Percentiles rank a stretch among this genome's conserved stretches.
These are phyloP conservation scores for Amesomyces nigricolor DNA, from an alignment of 2,329 filamentous ascomycete genomes.

Conservation along the genomic window DNA sequence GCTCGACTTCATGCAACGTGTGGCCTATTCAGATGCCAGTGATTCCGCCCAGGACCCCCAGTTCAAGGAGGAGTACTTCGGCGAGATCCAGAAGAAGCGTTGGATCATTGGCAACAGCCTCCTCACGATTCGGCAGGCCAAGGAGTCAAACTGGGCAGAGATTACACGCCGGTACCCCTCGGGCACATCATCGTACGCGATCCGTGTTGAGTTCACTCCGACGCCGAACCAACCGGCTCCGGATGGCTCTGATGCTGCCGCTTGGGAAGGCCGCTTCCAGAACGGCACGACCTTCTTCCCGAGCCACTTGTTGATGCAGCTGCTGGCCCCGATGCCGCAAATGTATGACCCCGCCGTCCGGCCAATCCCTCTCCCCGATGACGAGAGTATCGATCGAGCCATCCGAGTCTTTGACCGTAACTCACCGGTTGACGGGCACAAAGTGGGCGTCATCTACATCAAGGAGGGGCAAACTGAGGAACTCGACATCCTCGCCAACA, in stretches of 20 bases:
- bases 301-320: slow-evolving; percentile 65
- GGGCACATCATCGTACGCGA: slow-evolving; percentile 55
- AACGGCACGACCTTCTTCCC: slow-evolving; percentile 61
- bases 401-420: slow-evolving; percentile 79
- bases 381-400: slow-evolving; percentile 65
- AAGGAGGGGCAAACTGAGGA: slow-evolving; percentile 80
- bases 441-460: slow-evolving; percentile 90
- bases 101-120: slow-evolving; percentile 72
- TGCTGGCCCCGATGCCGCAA: slow-evolving; percentile 59
- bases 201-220: slow-evolving; percentile 55
- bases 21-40: slow-evolving; percentile 78
- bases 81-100: slow-evolving; percentile 59
- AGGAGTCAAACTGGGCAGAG: slow-evolving; percentile 60
- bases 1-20: slow-evolving; percentile 89
- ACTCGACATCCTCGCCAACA: slow-evolving; percentile 78
- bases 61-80: slow-evolving; percentile 61
- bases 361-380: slow-evolving; percentile 67
- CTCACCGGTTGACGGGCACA: slow-evolving; percentile 89
- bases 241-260: slow-evolving; percentile 39
- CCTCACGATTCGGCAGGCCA: slow-evolving; percentile 67
- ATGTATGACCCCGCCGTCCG: slow-evolving; percentile 51
- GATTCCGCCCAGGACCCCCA: slow-evolving; percentile 62
- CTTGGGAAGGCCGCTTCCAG: slow-evolving; percentile 45
- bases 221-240: slow-evolving; percentile 19
- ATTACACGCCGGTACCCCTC: slow-evolving; percentile 67